These are phyloP conservation scores for Stephanocyclus meneghinianus DNA, from an alignment of 352 stramenopile species.

Conservation along the genomic window DNA sequence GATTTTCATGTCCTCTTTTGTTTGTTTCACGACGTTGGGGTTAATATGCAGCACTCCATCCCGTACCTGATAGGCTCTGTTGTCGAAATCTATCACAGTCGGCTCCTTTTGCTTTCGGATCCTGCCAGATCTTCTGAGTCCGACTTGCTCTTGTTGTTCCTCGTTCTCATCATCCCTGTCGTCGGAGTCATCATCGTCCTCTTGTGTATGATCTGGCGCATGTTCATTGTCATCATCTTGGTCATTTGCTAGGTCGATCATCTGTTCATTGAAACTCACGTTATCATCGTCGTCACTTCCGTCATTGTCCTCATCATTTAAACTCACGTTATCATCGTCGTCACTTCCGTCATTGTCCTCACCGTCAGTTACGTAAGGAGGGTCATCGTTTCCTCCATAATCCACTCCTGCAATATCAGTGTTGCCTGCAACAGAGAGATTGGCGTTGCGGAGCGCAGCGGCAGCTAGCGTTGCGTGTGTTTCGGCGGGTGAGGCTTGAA, in stretches of 20 bases:
- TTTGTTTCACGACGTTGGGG: too few relatives aligned
- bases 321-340: background rate
- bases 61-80: background rate
- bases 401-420: background rate
- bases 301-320: background rate
- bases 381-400: background rate
- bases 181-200: background rate
- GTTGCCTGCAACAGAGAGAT: too few relatives aligned
- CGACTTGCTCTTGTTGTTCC: background rate
- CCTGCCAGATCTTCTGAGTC: background rate
- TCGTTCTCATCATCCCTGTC: background rate
- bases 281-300: too few relatives aligned
- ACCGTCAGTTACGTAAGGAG: background rate
- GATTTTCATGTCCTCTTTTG: too few relatives aligned
- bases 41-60: background rate
- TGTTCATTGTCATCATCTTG: background rate
- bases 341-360: background rate
- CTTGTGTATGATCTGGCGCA: too few relatives aligned
- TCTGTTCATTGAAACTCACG: background rate
- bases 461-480: background rate
- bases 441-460: background rate
- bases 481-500: background rate
- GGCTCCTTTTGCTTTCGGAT: background rate
- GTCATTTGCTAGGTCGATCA: background rate
- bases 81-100: background rate